Conservation (phyloP, 192 early-diverging fungal genomes). For the Diversispora eburnea region DNA sequence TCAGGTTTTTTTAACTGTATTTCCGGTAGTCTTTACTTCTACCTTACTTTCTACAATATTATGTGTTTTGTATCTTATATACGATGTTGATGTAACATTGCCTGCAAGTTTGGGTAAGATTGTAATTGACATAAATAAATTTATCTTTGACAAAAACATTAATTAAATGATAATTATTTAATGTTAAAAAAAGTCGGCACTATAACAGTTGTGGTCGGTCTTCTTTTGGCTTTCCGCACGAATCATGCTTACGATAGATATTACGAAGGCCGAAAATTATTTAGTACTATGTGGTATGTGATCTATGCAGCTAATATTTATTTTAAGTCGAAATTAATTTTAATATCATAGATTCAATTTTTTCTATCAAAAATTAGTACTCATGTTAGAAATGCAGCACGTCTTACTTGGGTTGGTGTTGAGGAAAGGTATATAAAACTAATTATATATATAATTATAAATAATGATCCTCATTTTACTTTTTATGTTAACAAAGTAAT, state of each 20-base stretch:
- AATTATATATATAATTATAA: not conserved
- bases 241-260: constrained; percentile 72
- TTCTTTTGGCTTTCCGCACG: constrained; percentile 83
- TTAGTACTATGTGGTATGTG: constrained; percentile 49
- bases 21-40: not conserved
- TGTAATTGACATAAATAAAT: not conserved
- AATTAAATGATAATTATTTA: not conserved
- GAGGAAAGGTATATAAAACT: constrained; percentile 23
- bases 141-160: too few relatives aligned
- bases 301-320: constrained; percentile 58
- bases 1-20: not conserved
- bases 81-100: not conserved
- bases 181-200: constrained; percentile 36
- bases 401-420: constrained; percentile 60
- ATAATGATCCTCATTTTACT: too few relatives aligned
- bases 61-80: not conserved
- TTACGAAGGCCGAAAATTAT: constrained; percentile 76
- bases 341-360: not conserved
- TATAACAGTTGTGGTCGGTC: constrained; percentile 54
- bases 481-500: too few relatives aligned
- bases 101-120: not conserved
- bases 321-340: constrained; percentile 46
- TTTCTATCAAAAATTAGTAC: constrained; percentile 28
- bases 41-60: not conserved
- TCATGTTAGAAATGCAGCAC: constrained; percentile 60